phyloP scores from a whole-genome alignment of 352 stramenopile species.

The Phytophthora nicotianae region DNA sequence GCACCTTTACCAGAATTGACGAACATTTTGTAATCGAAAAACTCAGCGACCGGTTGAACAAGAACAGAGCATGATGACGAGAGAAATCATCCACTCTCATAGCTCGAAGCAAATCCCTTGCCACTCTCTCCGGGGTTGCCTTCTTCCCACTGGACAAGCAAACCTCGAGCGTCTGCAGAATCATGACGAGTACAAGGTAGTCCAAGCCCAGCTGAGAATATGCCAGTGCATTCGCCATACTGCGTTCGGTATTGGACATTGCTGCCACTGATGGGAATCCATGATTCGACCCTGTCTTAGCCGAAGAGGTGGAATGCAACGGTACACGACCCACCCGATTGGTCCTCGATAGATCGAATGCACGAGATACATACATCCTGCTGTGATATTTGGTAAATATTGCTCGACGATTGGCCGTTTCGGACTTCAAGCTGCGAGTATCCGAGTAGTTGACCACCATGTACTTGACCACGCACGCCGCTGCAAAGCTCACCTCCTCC shows the following conservation, averaged over 20 bases:
- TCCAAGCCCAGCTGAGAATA: slow-evolving; percentile 84
- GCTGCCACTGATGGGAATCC: slow-evolving; percentile 27
- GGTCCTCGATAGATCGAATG: slow-evolving; percentile 78
- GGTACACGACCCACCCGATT: slow-evolving; percentile 68
- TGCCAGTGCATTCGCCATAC: slow-evolving; percentile 77
- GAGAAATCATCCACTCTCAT: slow-evolving; percentile 90
- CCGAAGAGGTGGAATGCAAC: slow-evolving; percentile 34
- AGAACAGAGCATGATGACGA: slow-evolving; percentile 83
- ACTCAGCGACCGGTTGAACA: slow-evolving; percentile 86
- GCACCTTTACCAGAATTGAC: slow-evolving; percentile 87
- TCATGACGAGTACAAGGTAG: slow-evolving; percentile 77
- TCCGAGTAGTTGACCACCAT: slow-evolving; percentile 93
- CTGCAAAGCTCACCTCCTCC: slow-evolving; percentile 86
- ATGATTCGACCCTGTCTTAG: slow-evolving; percentile 30
- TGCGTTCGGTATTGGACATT: slow-evolving; percentile 69
- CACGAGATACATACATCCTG: slow-evolving; percentile 80
- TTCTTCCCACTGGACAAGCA: slow-evolving; percentile 89
- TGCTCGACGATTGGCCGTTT: slow-evolving; percentile 80
- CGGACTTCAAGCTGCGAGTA: slow-evolving; percentile 83
- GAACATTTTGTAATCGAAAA: slow-evolving; percentile 88
- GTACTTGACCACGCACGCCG: slow-evolving; percentile 85
- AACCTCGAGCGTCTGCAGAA: slow-evolving; percentile 84
- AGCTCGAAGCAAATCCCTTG: slow-evolving; percentile 71
- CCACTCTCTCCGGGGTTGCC: slow-evolving; percentile 77
- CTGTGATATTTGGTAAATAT: slow-evolving; percentile 88